Conservation (phyloP, 305 asterid genomes). For the Fraxinus baroniana region DNA sequence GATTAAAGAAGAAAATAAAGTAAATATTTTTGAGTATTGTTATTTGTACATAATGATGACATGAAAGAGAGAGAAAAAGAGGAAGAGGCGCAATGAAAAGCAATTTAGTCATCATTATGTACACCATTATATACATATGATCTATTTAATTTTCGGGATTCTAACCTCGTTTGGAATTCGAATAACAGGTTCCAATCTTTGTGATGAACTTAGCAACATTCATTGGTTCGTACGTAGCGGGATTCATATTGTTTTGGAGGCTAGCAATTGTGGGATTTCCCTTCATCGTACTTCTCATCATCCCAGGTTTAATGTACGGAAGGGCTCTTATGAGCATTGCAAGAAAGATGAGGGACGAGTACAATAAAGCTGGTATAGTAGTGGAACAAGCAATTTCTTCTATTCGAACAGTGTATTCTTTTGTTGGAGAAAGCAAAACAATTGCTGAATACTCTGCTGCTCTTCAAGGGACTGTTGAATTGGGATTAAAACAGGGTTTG, state of each 20-base stretch:
- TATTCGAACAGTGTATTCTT: conserved; percentile 83
- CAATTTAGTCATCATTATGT: no score
- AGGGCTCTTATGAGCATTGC: conserved; percentile 71
- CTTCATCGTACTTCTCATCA: conserved; percentile 54
- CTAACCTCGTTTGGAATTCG: background rate
- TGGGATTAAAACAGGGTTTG: conserved; percentile 82
- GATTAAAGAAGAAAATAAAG: background rate
- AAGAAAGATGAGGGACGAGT: conserved; percentile 63
- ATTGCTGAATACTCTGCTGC: conserved; percentile 56
- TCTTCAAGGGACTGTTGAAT: conserved; percentile 68
- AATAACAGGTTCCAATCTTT: conserved; percentile 65
- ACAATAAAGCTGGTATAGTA: conserved; percentile 57
- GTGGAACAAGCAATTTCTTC: conserved; percentile 90
- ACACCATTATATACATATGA: background rate
- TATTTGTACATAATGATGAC: no score
- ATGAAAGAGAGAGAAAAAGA: no score
- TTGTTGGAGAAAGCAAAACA: conserved; percentile 72
- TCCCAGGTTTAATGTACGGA: conserved; percentile 94
- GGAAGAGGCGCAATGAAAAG: no score
- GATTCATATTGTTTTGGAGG: conserved; percentile 75
- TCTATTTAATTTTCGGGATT: background rate
- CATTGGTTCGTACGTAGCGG: conserved; percentile 60
- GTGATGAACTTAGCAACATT: conserved; percentile 76
- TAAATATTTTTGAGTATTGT: no score
- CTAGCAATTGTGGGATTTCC: conserved; percentile 82